Percentiles rank a stretch among this genome's conserved stretches.
These are phyloP conservation scores for Fusarium buharicum DNA, from an alignment of 2,329 filamentous ascomycete genomes.

Conservation along the genomic window DNA sequence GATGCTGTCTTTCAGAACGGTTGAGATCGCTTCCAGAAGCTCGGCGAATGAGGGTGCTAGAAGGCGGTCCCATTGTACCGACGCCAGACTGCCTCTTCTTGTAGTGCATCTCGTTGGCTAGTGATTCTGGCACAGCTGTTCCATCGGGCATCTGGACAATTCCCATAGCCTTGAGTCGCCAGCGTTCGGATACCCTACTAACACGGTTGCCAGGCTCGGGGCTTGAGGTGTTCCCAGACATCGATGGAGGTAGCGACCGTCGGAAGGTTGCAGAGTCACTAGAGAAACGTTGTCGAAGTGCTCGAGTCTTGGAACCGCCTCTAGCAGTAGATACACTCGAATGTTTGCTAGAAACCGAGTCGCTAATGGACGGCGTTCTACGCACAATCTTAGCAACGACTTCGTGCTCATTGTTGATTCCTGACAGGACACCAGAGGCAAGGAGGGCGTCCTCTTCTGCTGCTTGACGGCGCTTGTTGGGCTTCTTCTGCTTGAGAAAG, in stretches of 20 bases:
- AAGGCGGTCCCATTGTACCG: slow-evolving; percentile 46
- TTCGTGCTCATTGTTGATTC: slow-evolving; percentile 53
- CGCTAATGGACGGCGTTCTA: slow-evolving; percentile 39
- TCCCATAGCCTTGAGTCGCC: slow-evolving; percentile 61
- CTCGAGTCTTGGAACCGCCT: slow-evolving; percentile 52
- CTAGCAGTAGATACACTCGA: slow-evolving; percentile 37
- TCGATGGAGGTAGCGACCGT: slow-evolving; percentile 53
- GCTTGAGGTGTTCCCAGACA: slow-evolving; percentile 43
- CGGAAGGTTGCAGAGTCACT: slow-evolving; percentile 50
- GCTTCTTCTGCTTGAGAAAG: slow-evolving; percentile 48
- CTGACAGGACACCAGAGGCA: slow-evolving; percentile 56
- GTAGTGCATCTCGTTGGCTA: slow-evolving; percentile 58
- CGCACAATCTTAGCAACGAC: slow-evolving; percentile 51
- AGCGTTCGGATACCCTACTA: slow-evolving; percentile 57
- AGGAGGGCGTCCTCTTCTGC: slow-evolving; percentile 54
- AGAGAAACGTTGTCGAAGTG: slow-evolving; percentile 50
- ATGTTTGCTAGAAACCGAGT: slow-evolving; percentile 36
- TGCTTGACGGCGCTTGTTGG: slow-evolving; percentile 46
- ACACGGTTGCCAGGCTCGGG: slow-evolving; percentile 43
- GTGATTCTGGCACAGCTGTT: slow-evolving; percentile 62
- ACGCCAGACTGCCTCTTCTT: slow-evolving; percentile 54
- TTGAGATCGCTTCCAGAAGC: slow-evolving; percentile 41
- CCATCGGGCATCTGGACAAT: slow-evolving; percentile 64
- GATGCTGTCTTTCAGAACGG: slow-evolving; percentile 31
- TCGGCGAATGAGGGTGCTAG: slow-evolving; percentile 31